Conservation (phyloP, 2,329 filamentous ascomycete genomes). For the Hirsutella minnesotensis region DNA sequence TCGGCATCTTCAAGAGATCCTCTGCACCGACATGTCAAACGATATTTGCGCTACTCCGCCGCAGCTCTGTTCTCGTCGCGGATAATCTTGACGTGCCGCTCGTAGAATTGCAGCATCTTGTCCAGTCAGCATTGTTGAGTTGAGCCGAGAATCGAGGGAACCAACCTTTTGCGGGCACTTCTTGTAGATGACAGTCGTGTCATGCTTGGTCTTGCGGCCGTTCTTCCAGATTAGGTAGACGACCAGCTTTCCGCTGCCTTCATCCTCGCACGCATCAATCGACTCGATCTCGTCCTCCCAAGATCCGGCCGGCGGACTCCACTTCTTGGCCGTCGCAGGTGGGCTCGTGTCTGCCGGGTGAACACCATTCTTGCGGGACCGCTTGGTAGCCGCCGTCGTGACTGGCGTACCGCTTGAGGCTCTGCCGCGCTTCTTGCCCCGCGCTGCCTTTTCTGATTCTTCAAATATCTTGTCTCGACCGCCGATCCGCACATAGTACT, state of each 20-base stretch:
- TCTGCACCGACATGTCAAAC: not conserved
- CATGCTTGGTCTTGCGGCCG: constrained; percentile 62
- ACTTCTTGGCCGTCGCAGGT: constrained; percentile 34
- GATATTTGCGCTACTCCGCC: constrained; percentile 5
- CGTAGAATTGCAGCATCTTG: constrained; percentile 49
- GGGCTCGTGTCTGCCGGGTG: constrained; percentile 38
- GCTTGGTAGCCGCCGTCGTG: constrained; percentile 27
- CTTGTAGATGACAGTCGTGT: constrained; percentile 54
- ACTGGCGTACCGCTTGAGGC: constrained; percentile 26
- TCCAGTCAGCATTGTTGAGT: not conserved
- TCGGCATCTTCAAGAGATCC: not conserved
- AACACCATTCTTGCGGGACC: constrained; percentile 32
- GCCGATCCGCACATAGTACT: constrained; percentile 52
- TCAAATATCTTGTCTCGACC: constrained; percentile 46
- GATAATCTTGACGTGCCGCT: constrained; percentile 43
- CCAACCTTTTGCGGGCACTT: constrained; percentile 68
- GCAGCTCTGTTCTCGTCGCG: constrained; percentile 20
- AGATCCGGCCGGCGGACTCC: constrained; percentile 57
- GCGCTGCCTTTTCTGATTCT: constrained; percentile 35
- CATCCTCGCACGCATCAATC: constrained; percentile 63
- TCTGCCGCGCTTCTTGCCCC: constrained; percentile 47
- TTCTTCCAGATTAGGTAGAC: constrained; percentile 67
- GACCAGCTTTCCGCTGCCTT: constrained; percentile 43
- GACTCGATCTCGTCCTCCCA: constrained; percentile 65
- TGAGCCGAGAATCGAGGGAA: not conserved